Base-by-base conservation (phyloP, 805 yeast species). In the Candida sanyiensis region DNA sequence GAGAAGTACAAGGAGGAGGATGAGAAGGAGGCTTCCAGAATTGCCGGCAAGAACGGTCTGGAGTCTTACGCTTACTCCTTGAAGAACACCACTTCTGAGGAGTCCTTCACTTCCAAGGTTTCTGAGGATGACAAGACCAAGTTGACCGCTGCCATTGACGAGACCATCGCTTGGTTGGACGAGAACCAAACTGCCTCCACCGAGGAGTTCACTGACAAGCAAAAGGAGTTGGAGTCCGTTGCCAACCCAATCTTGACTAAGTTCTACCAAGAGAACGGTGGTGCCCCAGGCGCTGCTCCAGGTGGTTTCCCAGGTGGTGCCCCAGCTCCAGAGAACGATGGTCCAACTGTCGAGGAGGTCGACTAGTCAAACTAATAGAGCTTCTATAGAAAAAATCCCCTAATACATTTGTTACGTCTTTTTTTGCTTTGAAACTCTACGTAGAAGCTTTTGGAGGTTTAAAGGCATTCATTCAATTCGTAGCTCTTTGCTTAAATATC, bases 181-280 rank as follows among this genome's bases (percentile, higher is more conserved):
- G 76, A 77, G 56, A 86, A 87, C 75, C 90, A 83, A 70, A 77
- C 96, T 50, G 97, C 95, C 54, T 66, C 95, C 39, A 77, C 85
- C 44, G 97, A 90, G 63, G 97, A 89, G 75, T 89, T 70, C 67
- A 74, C 78, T 61, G 95, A 83, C 70, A 83, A 77, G 74, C 95
- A 88, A 75, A 89, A 89, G 81, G 96, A 88, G 71, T 80, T 89
- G 60, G 97, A 90, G 75, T 83, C 77, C 55, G 74, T 82, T 68
- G 95, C 96, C 54, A 89, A 89, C 77, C 97, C 97, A 67, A 86
- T 89, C 70, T 83, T 89, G 87, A 77, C 87, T 66, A 87, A 89
- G 77, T 87, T 93, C 77, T 90, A 90, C 81, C 93, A 85, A 68
- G 88, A 82, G 53, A 95, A 88, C 65, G 95, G 87, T 66, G 95